Percentiles rank a stretch among this genome's conserved stretches.
Evolutionary conservation across 108 stramenopile species (phyloP).

Genomic region (Phaeodactylum tricornutum): DNA sequence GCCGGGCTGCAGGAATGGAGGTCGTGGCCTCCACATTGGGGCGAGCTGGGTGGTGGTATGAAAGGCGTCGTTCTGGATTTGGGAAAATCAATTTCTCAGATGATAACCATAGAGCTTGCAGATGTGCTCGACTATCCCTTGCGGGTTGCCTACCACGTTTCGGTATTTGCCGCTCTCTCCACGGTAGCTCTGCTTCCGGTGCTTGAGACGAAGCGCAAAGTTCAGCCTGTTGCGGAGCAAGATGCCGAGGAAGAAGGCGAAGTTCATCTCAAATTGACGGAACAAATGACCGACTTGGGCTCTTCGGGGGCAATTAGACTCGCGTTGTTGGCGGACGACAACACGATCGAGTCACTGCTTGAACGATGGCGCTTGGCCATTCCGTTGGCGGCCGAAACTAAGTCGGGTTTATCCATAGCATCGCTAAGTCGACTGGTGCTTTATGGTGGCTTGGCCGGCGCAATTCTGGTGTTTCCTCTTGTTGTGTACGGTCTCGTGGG

Average conservation of each 20-base stretch:
- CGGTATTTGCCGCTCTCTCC: constrained; percentile 40
- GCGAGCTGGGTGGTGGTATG: constrained; percentile 3
- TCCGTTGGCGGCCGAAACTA: background rate
- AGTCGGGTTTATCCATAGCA: constrained; percentile 8
- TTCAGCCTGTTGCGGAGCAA: background rate
- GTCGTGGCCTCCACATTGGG: constrained; percentile 49
- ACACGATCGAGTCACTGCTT: constrained; percentile 48
- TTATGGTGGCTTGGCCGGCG: constrained; percentile 22
- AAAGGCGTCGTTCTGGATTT: constrained; percentile 18
- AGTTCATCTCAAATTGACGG: constrained; percentile 19
- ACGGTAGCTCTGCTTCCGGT: constrained; percentile 39
- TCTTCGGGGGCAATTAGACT: constrained; percentile 63
- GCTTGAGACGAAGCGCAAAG: constrained; percentile 31
- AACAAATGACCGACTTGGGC: constrained; percentile 46
- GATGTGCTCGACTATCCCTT: constrained; percentile 33
- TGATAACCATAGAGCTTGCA: constrained; percentile 26
- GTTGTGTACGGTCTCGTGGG: constrained; percentile 13
- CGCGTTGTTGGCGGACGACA: constrained; percentile 39
- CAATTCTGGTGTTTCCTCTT: constrained; percentile 24
- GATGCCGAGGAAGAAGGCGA: constrained; percentile 35
- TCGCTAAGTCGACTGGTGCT: constrained; percentile 22
- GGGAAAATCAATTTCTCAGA: constrained; percentile 6
- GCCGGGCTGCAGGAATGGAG: constrained; percentile 24
- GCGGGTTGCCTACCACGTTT: constrained; percentile 34
- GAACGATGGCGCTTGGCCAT: constrained; percentile 32